Evolutionary conservation across 441 rosid genomes (phyloP), one percentile per base, ranked within the genome.

Genomic region (Eruca vesicaria): DNA sequence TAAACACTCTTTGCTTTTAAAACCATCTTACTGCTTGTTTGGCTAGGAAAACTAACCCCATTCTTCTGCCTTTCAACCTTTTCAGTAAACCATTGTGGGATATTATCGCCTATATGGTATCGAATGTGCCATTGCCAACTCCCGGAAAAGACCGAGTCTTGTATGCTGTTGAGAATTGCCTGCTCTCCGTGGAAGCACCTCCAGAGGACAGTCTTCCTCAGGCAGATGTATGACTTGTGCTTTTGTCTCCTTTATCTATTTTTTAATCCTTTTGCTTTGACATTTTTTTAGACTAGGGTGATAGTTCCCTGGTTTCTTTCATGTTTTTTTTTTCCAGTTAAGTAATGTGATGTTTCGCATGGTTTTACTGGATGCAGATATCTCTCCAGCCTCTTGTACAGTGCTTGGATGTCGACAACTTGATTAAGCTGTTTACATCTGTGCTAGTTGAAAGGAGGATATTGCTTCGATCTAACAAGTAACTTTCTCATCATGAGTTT

Each of bases 1-100:
- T 92, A 80, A 75, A 76, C 66, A 74, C 71, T 48, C 1, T 63
- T 28, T n/a, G n/a, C n/a, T 64, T 32, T 20, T 4, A 29, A 18
- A 15, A 45, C 63, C 58, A 63, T 62, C 15, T n/a, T n/a, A n/a
- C n/a, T n/a, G n/a, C n/a, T n/a, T n/a, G n/a, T n/a, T n/a, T n/a
- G n/a, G n/a, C n/a, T n/a, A n/a, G n/a, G n/a, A n/a, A n/a, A n/a
- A n/a, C n/a, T n/a, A n/a, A n/a, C n/a, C n/a, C n/a, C n/a, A n/a
- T n/a, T n/a, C n/a, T n/a, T n/a, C n/a, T n/a, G n/a, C 69, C 83
- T 43, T 85, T 78, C 58, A 29, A 81, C 70, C 72, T 66, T 91
- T 86, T 81, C 98, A 93, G 99, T 89, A 93, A 88, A 88, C 98
- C 96, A 7, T 78, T 96, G 60, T 96, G 98, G 99, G 98, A 93